phyloP scores from a whole-genome alignment of 2,329 filamentous ascomycete genomes.

The Arthrobotrys sinensis region DNA sequence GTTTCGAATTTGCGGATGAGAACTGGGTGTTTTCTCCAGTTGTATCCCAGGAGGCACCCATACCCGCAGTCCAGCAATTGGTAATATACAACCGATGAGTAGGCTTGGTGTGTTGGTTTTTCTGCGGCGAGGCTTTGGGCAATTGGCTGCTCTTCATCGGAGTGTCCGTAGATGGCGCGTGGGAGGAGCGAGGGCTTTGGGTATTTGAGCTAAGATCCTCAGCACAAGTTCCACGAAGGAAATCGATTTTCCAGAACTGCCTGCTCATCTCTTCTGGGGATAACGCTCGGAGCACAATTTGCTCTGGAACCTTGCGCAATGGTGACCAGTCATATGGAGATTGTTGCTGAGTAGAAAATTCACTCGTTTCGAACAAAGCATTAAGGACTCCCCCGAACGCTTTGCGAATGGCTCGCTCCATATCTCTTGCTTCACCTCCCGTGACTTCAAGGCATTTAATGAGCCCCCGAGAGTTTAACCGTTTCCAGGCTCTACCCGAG shows the following conservation, averaged over 20 bases:
- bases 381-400: slow-evolving; percentile 41
- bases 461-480: slow-evolving; percentile 48
- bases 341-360: slow-evolving; percentile 37
- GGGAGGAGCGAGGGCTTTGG: slow-evolving; percentile 42
- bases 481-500: slow-evolving; percentile 53
- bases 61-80: slow-evolving; percentile 39
- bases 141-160: slow-evolving; percentile 38
- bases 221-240: slow-evolving; percentile 57
- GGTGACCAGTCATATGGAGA: slow-evolving; percentile 56
- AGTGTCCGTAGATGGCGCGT: slow-evolving; percentile 21
- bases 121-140: slow-evolving; percentile 23
- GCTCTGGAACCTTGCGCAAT: slow-evolving; percentile 52
- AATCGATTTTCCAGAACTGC: slow-evolving; percentile 59
- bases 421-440: slow-evolving; percentile 55
- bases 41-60: slow-evolving; percentile 45
- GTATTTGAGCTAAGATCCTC: slow-evolving; percentile 38
- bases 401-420: slow-evolving; percentile 54
- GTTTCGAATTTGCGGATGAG: slow-evolving; percentile 45
- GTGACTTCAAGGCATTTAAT: slow-evolving; percentile 57
- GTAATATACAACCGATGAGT: slow-evolving; percentile 58
- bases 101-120: slow-evolving; percentile 14
- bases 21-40: slow-evolving; percentile 46
- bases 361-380: slow-evolving; percentile 35
- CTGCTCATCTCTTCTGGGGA: slow-evolving; percentile 50
- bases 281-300: slow-evolving; percentile 44